These are phyloP conservation scores for Trichophyton mentagrophytes DNA, from an alignment of 2,329 filamentous ascomycete genomes.

Conservation along the genomic window DNA sequence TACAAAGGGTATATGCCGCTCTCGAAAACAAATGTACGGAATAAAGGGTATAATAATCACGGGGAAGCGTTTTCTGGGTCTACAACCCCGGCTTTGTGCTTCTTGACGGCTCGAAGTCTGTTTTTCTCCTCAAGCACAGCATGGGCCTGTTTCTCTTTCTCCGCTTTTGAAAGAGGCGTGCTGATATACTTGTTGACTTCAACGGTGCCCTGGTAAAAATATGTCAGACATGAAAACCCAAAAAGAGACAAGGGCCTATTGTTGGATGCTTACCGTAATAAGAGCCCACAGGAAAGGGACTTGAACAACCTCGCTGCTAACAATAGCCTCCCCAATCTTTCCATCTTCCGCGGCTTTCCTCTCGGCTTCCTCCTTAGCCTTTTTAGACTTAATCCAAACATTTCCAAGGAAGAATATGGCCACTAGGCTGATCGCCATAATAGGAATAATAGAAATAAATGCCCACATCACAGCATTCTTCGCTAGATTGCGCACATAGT, in stretches of 20 bases:
- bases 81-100: neutral
- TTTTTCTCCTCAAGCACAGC: constrained; percentile 12
- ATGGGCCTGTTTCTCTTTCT: constrained; percentile 13
- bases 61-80: neutral
- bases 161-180: constrained; percentile 14
- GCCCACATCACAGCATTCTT: constrained; percentile 53
- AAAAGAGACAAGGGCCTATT: neutral
- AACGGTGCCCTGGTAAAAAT: constrained; percentile 15
- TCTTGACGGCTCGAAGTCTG: constrained; percentile 1
- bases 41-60: neutral
- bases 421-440: constrained; percentile 40
- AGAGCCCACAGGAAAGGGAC: constrained; percentile 23
- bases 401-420: constrained; percentile 38
- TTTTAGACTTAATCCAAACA: constrained; percentile 36
- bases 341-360: constrained; percentile 5
- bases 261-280: constrained; percentile 16
- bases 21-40: neutral
- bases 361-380: constrained; percentile 13
- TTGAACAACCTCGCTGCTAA: constrained; percentile 22
- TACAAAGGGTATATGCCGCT: neutral
- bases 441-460: constrained; percentile 48
- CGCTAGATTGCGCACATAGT: constrained; percentile 32
- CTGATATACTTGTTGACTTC: constrained; percentile 18
- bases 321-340: constrained; percentile 8
- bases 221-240: neutral